Base-by-base conservation (phyloP, 106 monocot genomes). In the Agapanthus africanus region DNA sequence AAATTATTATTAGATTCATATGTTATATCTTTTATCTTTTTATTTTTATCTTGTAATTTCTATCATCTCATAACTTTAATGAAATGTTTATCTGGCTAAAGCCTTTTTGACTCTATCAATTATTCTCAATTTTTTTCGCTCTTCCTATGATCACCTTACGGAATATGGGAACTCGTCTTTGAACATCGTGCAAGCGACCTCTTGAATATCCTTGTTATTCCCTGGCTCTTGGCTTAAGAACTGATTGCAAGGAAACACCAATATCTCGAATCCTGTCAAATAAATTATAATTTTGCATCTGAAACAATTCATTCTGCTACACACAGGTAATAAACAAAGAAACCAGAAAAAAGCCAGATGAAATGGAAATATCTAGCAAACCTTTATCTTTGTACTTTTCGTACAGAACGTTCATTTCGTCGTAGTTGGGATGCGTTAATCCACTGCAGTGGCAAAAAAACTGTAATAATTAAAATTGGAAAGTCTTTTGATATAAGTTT, bases 241-340 rank as follows among this genome's bases (percentile, higher is more conserved):
- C 46, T 90, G 90, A 73, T 90, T 90, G 85, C 90, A 90, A 71
- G 90, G 90, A 62, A 90, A 90, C 10, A 86, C 90, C 73, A 90
- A 70, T 78, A 90, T 90, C 65, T 90, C 86, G 38, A 90, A 71
- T 23, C 83, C 90, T 90, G 68, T 46, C 10, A 46, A 50, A 36
- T 14, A 22, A 46, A 22, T 18, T 21, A 31, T 59, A 54, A 71
- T 26, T 16, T 61, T 61, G 18, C 13, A 35, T 7, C 4, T 25
- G 25, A 25, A 0, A 4, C n/a, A 52, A 52, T 25, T 52, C 52
- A 3, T 52, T 23, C 26, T 56, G 1, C 26, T 22, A 40, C 13
- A 13, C 13, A 19, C 25, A 18, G 23, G n/a, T 2, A n/a, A 61
- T 31, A 18, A 65, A 40, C 16, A 8, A 27, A 33, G 7, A 15